Conservation (phyloP, 441 rosid species). For the Aquilaria agallochum region DNA sequence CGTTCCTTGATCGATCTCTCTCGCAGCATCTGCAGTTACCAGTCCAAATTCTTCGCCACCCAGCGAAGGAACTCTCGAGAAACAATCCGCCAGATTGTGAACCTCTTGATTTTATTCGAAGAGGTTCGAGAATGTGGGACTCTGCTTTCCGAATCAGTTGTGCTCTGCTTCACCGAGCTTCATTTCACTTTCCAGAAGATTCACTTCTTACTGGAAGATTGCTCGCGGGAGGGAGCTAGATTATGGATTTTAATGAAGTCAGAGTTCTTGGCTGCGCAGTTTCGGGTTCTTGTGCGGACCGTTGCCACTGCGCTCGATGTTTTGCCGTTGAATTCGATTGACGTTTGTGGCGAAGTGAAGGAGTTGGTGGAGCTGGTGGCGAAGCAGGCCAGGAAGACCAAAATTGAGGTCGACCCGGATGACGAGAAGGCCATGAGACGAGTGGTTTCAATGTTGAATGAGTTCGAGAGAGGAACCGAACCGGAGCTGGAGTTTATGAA, state of each 20-base stretch:
- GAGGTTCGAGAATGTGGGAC: conserved; percentile 33
- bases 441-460: conserved; percentile 27
- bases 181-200: conserved; percentile 65
- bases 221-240: conserved; percentile 59
- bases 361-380: conserved; percentile 59
- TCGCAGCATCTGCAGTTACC: conserved; percentile 35
- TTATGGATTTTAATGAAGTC: conserved; percentile 60
- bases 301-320: conserved; percentile 54
- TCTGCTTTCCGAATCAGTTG: conserved; percentile 23
- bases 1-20: conserved; percentile 44
- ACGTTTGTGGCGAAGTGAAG: conserved; percentile 51
- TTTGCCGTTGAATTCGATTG: conserved; percentile 45
- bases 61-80: conserved; percentile 49
- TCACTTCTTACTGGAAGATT: conserved; percentile 60
- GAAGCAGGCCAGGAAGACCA: conserved; percentile 49
- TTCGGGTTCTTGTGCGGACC: conserved; percentile 36
- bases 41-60: conserved; percentile 35
- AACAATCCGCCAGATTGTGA: conserved; percentile 42
- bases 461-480: conserved; percentile 48
- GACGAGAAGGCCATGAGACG: conserved; percentile 42
- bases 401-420: conserved; percentile 32
- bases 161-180: conserved; percentile 60
- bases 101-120: conserved; percentile 51
- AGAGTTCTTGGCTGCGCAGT: conserved; percentile 39
- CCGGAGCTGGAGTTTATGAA: conserved; percentile 39